A percentile compares a stretch with the other conserved stretches of the same genome.
Evolutionary conservation across 2,329 filamentous ascomycete species (phyloP).

Genomic region (Pleomassaria siparia): DNA sequence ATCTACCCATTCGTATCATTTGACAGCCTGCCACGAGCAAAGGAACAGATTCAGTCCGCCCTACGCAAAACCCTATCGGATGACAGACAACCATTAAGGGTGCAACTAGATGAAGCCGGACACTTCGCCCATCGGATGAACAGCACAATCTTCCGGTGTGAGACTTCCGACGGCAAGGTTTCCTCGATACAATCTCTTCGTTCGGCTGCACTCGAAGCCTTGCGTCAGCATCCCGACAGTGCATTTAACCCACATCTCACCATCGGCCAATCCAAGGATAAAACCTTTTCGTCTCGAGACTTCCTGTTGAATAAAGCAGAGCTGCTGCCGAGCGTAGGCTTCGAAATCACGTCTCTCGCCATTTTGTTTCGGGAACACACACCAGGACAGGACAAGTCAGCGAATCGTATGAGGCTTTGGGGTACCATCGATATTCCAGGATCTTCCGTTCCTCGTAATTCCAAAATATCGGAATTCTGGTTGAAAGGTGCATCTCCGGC

Average conservation of each 20-base stretch:
- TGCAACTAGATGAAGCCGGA: conserved; percentile 45
- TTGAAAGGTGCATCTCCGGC: background rate
- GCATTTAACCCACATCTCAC: conserved; percentile 58
- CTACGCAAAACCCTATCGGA: conserved; percentile 15
- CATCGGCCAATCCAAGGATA: conserved; percentile 59
- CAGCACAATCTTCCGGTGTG: conserved; percentile 46
- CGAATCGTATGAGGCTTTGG: conserved; percentile 60
- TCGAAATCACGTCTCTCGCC: conserved; percentile 52
- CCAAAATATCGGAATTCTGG: conserved; percentile 16
- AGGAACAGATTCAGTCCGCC: conserved; percentile 43
- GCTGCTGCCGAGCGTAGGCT: conserved; percentile 52
- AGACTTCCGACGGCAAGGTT: conserved; percentile 5
- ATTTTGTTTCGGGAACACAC: conserved; percentile 56
- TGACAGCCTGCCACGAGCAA: conserved; percentile 50
- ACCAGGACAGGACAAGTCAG: conserved; percentile 29
- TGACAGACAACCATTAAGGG: background rate
- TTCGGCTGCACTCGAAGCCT: conserved; percentile 19
- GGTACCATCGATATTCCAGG: conserved; percentile 47
- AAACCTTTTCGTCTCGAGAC: conserved; percentile 48
- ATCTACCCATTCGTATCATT: conserved; percentile 65
- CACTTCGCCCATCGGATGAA: conserved; percentile 54
- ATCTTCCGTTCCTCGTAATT: background rate
- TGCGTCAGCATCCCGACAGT: conserved; percentile 21
- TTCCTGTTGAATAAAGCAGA: conserved; percentile 57
- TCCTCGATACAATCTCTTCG: conserved; percentile 21